Conservation (phyloP, 345 rosid genomes). For the Citrus australasica region DNA sequence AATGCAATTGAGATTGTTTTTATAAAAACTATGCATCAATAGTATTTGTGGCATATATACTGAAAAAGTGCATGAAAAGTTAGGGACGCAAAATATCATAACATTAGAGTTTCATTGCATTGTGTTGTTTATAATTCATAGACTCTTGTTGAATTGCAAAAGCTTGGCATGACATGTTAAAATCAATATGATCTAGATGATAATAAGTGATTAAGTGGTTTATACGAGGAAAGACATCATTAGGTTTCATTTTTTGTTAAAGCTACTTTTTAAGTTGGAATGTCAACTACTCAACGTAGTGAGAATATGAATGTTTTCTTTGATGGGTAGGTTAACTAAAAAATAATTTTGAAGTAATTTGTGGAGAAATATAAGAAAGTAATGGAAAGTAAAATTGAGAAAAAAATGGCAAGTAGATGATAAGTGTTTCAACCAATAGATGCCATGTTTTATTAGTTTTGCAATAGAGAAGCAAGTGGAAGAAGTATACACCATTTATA, state of each 20-base stretch:
- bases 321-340: too few species aligned
- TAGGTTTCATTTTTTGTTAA: neutral
- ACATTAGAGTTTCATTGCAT: too few species aligned
- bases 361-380: too few species aligned
- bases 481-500: neutral
- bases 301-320: too few species aligned
- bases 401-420: neutral
- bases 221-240: neutral
- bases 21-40: neutral
- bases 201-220: neutral
- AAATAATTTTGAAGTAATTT: too few species aligned
- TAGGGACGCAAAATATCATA: neutral
- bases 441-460: neutral
- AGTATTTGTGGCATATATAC: neutral
- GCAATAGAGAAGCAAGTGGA: neutral
- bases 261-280: too few species aligned
- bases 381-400: neutral
- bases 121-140: too few species aligned
- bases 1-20: neutral
- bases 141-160: too few species aligned
- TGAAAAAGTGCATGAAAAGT: neutral
- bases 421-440: neutral
- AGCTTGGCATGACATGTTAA: neutral
- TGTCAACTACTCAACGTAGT: accelerated
- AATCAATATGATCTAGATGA: neutral